Evolutionary conservation across 139 green algal genomes (phyloP), one percentile per base, ranked within the genome.

Genomic region (Chlorokybus atmophyticus): DNA sequence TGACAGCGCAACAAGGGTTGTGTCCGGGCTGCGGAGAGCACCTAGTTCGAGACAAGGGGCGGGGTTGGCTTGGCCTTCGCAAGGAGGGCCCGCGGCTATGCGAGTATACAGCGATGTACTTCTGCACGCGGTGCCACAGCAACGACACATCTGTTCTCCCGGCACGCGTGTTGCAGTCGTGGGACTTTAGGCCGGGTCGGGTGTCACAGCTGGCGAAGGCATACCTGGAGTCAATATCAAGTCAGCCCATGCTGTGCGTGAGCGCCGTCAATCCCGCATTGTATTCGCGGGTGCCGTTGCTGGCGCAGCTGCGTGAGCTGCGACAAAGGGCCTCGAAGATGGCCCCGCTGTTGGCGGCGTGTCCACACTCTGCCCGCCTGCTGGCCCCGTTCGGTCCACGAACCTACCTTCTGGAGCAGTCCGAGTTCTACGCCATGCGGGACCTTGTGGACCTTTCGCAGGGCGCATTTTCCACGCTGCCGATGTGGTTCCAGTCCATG

Each of bases 241-340:
- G n/a, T n/a, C 71, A 77, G 58, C 76, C 76, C 6, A 51, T 83
- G 50, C 51, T 83, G 24, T 80, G 73, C 54, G 58, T 83, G 29
- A 31, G 50, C 19, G 73, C 73, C 8, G 55, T 81, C 29, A 80
- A 79, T 48, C 73, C 76, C 23, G 53, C 62, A 1, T 66, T 83
- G 27, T 75, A 66, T 35, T 57, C 55, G 3, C 51, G 63, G 2
- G 57, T 76, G 30, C 41, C 62, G 2, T 17, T 64, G 40, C 57
- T 76, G 40, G 44, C 41, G 7, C 60, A 53, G 24, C 27, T 68
- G 8, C 29, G 32, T 29, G 21, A 5, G 6, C 30, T 63, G 10
- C 53, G 60, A 5, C 29, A 25, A 2, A 50, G 48, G 50, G 60
- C 51, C 7, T 7, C 19, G 32, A 40, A 62, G 50, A 24, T 24